These are phyloP conservation scores for Aspergillus eucalypticola DNA, from an alignment of 2,329 filamentous ascomycete species.

Conservation along the genomic window DNA sequence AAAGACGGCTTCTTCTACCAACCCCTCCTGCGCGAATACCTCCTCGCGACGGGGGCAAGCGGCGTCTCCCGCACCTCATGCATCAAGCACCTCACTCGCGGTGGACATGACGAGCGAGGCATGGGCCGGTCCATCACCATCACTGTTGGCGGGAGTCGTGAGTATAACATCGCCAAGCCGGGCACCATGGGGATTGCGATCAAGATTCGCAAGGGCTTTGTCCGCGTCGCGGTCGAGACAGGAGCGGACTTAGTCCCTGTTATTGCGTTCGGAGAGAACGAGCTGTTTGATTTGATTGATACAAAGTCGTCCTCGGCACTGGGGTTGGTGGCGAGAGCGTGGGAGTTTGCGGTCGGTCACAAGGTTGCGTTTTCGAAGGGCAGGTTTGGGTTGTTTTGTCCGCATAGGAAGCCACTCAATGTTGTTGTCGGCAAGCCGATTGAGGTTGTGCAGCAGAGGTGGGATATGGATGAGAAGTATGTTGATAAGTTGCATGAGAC, in stretches of 20 bases:
- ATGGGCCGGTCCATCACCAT: slow-evolving; percentile 87
- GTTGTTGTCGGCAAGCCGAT: slow-evolving; percentile 79
- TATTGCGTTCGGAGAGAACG: slow-evolving; percentile 82
- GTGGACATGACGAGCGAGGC: slow-evolving; percentile 69
- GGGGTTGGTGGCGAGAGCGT: slow-evolving; percentile 60
- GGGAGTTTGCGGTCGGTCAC: slow-evolving; percentile 70
- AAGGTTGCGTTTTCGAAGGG: slow-evolving; percentile 81
- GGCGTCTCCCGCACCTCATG: slow-evolving; percentile 83
- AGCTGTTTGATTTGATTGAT: slow-evolving; percentile 79
- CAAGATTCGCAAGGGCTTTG: slow-evolving; percentile 77
- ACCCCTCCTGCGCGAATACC: slow-evolving; percentile 81
- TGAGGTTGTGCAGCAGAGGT: slow-evolving; percentile 55
- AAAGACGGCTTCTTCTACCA: slow-evolving; percentile 83
- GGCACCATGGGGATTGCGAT: slow-evolving; percentile 72
- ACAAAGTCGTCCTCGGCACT: slow-evolving; percentile 64
- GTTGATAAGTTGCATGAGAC: slow-evolving; percentile 71
- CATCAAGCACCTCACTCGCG: slow-evolving; percentile 72
- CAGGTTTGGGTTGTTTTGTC: slow-evolving; percentile 75
- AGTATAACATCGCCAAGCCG: slow-evolving; percentile 78
- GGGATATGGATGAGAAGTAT: slow-evolving; percentile 65
- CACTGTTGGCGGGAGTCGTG: slow-evolving; percentile 80
- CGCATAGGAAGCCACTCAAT: slow-evolving; percentile 77
- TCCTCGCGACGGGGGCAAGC: slow-evolving; percentile 72
- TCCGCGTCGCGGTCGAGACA: slow-evolving; percentile 79
- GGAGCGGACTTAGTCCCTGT: slow-evolving; percentile 84